A percentile compares a stretch with the other conserved stretches of the same genome.
phyloP scores from a whole-genome alignment of 2,329 filamentous ascomycete species.

The Alternaria incomplexa region DNA sequence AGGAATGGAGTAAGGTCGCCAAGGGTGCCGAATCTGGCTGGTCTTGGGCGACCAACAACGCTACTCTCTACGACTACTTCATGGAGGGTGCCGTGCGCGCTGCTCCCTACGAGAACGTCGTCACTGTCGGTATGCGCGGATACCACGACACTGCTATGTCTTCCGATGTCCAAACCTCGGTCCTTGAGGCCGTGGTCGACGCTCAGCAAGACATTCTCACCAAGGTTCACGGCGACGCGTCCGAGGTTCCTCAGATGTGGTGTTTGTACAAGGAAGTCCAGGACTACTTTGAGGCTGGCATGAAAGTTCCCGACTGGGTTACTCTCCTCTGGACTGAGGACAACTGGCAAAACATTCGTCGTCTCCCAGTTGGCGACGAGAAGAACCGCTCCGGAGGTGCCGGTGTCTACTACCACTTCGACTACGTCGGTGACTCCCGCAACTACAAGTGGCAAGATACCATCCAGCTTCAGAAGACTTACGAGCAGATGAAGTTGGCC shows the following conservation, averaged over 20 bases:
- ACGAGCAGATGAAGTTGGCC: conserved; percentile 69
- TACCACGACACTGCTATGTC: conserved; percentile 69
- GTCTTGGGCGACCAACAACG: conserved; percentile 73
- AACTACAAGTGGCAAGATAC: conserved; percentile 69
- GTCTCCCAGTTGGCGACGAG: conserved; percentile 67
- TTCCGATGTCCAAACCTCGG: conserved; percentile 61
- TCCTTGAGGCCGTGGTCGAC: conserved; percentile 66
- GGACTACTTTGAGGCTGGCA: conserved; percentile 69
- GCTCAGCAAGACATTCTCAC: conserved; percentile 66
- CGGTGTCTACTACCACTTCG: conserved; percentile 71
- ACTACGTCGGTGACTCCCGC: conserved; percentile 67
- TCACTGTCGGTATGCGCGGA: conserved; percentile 73
- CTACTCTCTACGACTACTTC: conserved; percentile 72
- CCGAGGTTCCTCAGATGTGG: conserved; percentile 71
- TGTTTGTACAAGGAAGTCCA: conserved; percentile 78
- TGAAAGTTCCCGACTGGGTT: conserved; percentile 68
- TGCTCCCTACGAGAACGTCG: conserved; percentile 69
- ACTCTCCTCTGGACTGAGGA: conserved; percentile 74
- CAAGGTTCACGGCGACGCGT: conserved; percentile 60
- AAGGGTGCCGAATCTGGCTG: conserved; percentile 61
- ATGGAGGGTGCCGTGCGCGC: conserved; percentile 69
- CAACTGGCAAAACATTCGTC: conserved; percentile 70
- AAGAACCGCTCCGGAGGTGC: conserved; percentile 65
- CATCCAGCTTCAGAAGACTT: conserved; percentile 68
- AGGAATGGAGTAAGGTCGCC: conserved; percentile 56